phyloP scores from a whole-genome alignment of 179 eudicot genomes.

The Spergularia azorica region DNA sequence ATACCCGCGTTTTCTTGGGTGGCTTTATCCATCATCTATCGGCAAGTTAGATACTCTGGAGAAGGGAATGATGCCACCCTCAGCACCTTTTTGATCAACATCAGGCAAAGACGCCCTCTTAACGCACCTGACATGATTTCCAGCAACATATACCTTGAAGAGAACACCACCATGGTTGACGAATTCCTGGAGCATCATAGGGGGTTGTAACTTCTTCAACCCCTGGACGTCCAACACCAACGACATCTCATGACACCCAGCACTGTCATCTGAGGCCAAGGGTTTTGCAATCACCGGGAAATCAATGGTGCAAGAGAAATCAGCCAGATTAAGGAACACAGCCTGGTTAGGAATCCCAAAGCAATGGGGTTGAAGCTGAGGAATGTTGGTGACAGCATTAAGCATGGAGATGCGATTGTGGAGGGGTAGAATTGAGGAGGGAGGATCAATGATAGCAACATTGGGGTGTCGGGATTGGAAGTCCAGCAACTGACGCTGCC shows the following conservation, averaged over 20 bases:
- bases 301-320: not conserved
- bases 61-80: conserved; percentile 34
- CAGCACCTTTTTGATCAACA: conserved; percentile 10
- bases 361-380: not conserved
- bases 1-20: not conserved
- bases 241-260: conserved; percentile 53
- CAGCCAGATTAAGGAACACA: not conserved
- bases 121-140: conserved; percentile 56
- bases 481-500: not conserved
- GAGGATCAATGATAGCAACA: not conserved
- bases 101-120: conserved; percentile 67
- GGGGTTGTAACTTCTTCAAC: conserved; percentile 40
- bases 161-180: conserved; percentile 72
- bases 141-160: conserved; percentile 80
- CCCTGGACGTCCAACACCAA: conserved; percentile 47
- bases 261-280: conserved; percentile 45
- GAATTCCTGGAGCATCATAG: conserved; percentile 64
- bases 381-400: not conserved
- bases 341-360: conserved; percentile 43
- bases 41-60: conserved; percentile 24
- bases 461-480: not conserved
- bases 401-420: conserved; percentile 2
- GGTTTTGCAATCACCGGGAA: conserved; percentile 71
- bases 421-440: not conserved
- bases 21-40: not conserved